Conservation (phyloP, 192 early-diverging fungal species). For the Bifiguratus adelaidae region DNA sequence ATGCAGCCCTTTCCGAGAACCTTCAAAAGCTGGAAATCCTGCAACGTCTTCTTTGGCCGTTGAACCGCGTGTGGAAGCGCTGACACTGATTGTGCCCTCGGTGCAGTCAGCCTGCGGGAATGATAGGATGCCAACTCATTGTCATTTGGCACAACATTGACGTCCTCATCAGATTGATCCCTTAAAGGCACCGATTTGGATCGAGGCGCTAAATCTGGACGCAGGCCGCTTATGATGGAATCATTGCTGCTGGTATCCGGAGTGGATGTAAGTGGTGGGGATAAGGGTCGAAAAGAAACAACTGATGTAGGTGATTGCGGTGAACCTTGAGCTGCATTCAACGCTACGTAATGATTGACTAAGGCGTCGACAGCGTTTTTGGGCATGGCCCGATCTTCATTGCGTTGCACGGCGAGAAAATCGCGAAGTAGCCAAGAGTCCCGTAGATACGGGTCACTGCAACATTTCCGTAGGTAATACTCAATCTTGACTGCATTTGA, state of each 20-base stretch:
- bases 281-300: neutral
- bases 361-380: constrained; percentile 15
- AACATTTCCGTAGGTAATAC: constrained; percentile 27
- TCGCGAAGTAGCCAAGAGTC: constrained; percentile 28
- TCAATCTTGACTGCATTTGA: constrained; percentile 35
- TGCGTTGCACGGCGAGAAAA: constrained; percentile 32
- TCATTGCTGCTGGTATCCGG: no score
- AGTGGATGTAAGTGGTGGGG: no score
- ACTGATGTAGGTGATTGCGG: constrained; percentile 1
- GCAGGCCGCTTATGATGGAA: no score
- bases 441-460: constrained; percentile 19
- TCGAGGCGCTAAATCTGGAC: no score
- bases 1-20: constrained; percentile 50
- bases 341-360: constrained; percentile 5
- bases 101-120: constrained; percentile 3
- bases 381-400: constrained; percentile 28
- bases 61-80: constrained; percentile 9
- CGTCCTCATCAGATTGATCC: neutral
- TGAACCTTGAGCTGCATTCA: neutral
- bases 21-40: constrained; percentile 37
- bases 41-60: constrained; percentile 19
- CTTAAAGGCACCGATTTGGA: neutral
- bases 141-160: no score
- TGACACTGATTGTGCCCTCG: constrained; percentile 13
- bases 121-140: no score